Percentiles rank a stretch among this genome's conserved stretches.
phyloP scores from a whole-genome alignment of 305 asterid genomes.

The Solanum chacoense region DNA sequence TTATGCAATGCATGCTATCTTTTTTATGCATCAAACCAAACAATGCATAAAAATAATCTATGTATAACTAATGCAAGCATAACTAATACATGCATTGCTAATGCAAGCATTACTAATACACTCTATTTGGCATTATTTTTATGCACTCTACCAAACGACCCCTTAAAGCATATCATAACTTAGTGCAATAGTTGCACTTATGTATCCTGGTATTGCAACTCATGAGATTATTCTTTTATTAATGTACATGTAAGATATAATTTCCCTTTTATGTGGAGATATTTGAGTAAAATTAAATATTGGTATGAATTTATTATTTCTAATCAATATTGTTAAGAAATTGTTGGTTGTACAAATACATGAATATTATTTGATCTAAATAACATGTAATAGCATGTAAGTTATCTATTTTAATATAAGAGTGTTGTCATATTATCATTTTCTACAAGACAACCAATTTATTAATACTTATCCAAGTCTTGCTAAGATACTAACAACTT shows the following conservation, averaged over 20 bases:
- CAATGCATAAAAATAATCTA: no score
- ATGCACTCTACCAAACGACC: no score
- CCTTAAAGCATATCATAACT: background rate
- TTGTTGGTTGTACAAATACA: background rate
- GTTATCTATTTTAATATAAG: background rate
- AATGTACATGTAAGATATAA: background rate
- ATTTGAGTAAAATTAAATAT: background rate
- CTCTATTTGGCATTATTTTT: no score
- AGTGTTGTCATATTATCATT: background rate
- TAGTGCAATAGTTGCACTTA: background rate
- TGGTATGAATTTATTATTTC: background rate
- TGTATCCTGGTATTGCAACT: background rate
- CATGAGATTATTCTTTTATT: background rate
- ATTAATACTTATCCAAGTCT: background rate
- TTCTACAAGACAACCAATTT: background rate
- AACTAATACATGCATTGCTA: no score
- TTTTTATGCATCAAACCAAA: no score
- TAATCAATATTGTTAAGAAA: background rate
- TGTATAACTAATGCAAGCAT: no score
- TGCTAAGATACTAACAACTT: background rate
- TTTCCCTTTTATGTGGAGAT: background rate
- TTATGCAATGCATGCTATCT: no score
- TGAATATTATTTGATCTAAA: background rate
- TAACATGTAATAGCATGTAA: background rate
- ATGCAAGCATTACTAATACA: no score